Base-by-base conservation (phyloP, 73 alveolate species). In the Blepharisma stoltei region DNA sequence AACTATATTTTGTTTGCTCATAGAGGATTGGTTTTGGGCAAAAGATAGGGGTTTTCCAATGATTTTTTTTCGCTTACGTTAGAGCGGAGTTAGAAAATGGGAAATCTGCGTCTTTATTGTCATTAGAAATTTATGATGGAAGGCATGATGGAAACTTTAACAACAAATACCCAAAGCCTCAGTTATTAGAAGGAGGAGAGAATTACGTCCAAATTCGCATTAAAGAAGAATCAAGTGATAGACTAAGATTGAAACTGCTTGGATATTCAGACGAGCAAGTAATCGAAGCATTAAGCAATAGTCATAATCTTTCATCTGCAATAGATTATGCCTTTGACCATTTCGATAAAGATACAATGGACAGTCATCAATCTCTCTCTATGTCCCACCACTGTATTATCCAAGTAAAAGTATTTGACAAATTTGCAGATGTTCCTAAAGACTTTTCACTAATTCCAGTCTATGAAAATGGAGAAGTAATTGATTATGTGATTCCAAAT, bases 151-250 rank as follows among this genome's bases (percentile, higher is more conserved):
- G 73, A 25, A 60, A 60, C 46, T 60, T 60, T 60, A 25, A 25
- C 38, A 60, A n/a, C 14, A 60, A 25, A 25, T 60, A 14, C 23
- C 46, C 14, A 60, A 60, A 4, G 23, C 73, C 73, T 14, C 14
- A 60, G 23, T 8, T 2, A n/a, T 47, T 60, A 14, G 73, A 60
- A 60, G 73, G 73, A n/a, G 73, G 73, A 38, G 73, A 60, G 46
- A 60, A 38, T n/a, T 60, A 60, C 5, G 73, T 60, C 11, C 14
- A 25, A 25, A 9, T n/a, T 25, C 14, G 23, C 46, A n/a, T 9
- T 5, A 60, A 60, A 60, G 73, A 11, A 9, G 23, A 60, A 25
- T n/a, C 48, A 20, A 60, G 46, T 20, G 73, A 60, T 9, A n/a
- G 73, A 9, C 23, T 14, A 20, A 14, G 73, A 25, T 9, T 60